phyloP scores from a whole-genome alignment of 768 basidiomycete genomes.

The Collybiopsis confluens region DNA sequence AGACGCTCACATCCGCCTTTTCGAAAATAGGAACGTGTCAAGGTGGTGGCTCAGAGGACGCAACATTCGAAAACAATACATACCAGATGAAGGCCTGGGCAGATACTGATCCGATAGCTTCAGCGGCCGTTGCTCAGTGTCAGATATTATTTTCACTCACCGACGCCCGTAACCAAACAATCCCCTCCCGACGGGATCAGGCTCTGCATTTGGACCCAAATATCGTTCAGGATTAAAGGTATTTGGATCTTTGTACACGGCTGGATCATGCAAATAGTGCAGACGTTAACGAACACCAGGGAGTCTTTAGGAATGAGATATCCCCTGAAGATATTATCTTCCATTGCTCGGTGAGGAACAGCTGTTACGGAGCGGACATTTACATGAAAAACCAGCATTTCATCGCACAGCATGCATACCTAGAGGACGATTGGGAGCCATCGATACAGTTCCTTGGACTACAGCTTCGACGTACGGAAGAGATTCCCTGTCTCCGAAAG shows the following conservation, averaged over 20 bases:
- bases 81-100: conserved; percentile 9
- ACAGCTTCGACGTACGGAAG: conserved; percentile 16
- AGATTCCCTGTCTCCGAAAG: conserved; percentile 12
- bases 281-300: conserved; percentile 15
- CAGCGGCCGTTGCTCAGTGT: not conserved
- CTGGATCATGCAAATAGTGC: conserved; percentile 19
- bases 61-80: not conserved
- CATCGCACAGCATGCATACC: conserved; percentile 11
- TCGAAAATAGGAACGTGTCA: not conserved
- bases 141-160: conserved; percentile 9
- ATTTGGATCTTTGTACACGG: conserved; percentile 25
- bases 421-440: conserved; percentile 10
- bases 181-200: conserved; percentile 16
- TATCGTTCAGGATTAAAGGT: conserved; percentile 30
- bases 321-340: conserved; percentile 5
- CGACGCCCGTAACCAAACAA: conserved; percentile 24
- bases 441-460: conserved; percentile 13
- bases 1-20: conserved; percentile 19
- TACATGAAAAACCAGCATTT: not conserved
- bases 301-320: conserved; percentile 10
- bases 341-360: not conserved
- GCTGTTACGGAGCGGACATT: conserved; percentile 10
- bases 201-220: conserved; percentile 14
- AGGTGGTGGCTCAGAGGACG: not conserved
- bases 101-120: not conserved